Conservation (phyloP, 2,329 filamentous ascomycete genomes). For the Aspergillus sp. region DNA sequence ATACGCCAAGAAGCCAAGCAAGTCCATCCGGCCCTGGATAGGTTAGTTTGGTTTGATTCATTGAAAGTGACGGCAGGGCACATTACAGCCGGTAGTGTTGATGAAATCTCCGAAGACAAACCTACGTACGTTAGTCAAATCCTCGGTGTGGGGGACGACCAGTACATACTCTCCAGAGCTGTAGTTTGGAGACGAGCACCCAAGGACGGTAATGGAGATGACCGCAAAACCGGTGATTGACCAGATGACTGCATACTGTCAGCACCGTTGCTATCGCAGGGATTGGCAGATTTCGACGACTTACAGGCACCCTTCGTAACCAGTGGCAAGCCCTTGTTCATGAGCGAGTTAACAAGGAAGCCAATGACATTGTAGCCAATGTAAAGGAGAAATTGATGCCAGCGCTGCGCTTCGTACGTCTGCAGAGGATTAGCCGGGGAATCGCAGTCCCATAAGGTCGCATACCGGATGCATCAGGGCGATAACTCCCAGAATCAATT, state of each 20-base stretch:
- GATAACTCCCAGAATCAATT: constrained; percentile 65
- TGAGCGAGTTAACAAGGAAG: constrained; percentile 64
- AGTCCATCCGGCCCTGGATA: constrained; percentile 59
- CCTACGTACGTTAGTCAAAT: constrained; percentile 18
- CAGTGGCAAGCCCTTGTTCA: constrained; percentile 59
- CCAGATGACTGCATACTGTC: constrained; percentile 54
- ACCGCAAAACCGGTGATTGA: constrained; percentile 66
- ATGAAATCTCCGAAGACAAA: constrained; percentile 63
- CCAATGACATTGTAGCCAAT: constrained; percentile 61
- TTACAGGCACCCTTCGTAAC: constrained; percentile 64
- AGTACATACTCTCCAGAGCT: constrained; percentile 58
- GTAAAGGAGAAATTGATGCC: constrained; percentile 74
- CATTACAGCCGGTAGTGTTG: constrained; percentile 62
- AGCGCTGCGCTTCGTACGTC: constrained; percentile 55
- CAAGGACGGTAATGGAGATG: constrained; percentile 67
- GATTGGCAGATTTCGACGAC: constrained; percentile 2
- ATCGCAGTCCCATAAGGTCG: neutral
- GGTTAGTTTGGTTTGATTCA: constrained; percentile 14
- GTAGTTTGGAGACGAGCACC: constrained; percentile 64
- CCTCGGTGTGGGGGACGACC: too few relatives aligned
- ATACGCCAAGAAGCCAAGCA: constrained; percentile 44
- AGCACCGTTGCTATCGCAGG: neutral
- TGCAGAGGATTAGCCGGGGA: constrained; percentile 3
- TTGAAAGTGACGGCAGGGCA: neutral
- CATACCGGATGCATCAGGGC: constrained; percentile 55